phyloP scores from a whole-genome alignment of 805 yeast species.

The Grigorovia humatica region DNA sequence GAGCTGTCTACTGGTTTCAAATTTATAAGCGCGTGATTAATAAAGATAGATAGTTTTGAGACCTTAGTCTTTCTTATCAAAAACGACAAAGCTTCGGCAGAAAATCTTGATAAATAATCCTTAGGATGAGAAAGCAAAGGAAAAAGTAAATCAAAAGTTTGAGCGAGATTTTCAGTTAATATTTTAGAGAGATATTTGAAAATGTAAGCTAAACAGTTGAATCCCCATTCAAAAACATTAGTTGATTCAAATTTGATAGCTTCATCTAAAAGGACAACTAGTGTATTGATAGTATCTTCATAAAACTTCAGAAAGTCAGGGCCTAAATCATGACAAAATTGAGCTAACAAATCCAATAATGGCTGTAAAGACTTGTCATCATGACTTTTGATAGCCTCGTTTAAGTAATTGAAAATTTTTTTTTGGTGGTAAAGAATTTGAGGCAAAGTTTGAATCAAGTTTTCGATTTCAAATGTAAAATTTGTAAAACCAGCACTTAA shows the following conservation, averaged over 20 bases:
- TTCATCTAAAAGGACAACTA: slow-evolving; percentile 36
- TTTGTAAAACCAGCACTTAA: slow-evolving; percentile 60
- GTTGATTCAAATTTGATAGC: slow-evolving; percentile 44
- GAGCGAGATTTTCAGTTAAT: slow-evolving; percentile 49
- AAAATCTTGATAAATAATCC: slow-evolving; percentile 63
- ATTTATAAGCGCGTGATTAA: slow-evolving; percentile 34
- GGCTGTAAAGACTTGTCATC: slow-evolving; percentile 75
- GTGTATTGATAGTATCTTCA: slow-evolving; percentile 37
- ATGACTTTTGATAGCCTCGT: slow-evolving; percentile 37
- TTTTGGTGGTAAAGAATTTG: slow-evolving; percentile 66
- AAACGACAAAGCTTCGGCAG: slow-evolving; percentile 86
- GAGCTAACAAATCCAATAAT: slow-evolving; percentile 65
- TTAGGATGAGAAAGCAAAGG: slow-evolving; percentile 55
- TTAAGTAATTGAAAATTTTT: slow-evolving; percentile 46
- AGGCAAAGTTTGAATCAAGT: slow-evolving; percentile 59
- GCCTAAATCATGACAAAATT: slow-evolving; percentile 85
- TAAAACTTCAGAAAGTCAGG: slow-evolving; percentile 78
- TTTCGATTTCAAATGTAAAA: slow-evolving; percentile 47
- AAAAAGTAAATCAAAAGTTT: slow-evolving; percentile 55
- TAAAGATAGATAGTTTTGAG: slow-evolving; percentile 36
- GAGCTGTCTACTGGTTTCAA: slow-evolving; percentile 29
- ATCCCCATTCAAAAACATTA: slow-evolving; percentile 67
- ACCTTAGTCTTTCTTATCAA: slow-evolving; percentile 57
- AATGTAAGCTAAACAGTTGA: slow-evolving; percentile 74
- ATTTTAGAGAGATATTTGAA: slow-evolving; percentile 75